Base-by-base conservation (phyloP, 2,329 filamentous ascomycete genomes). In the Fusarium torulosum region DNA sequence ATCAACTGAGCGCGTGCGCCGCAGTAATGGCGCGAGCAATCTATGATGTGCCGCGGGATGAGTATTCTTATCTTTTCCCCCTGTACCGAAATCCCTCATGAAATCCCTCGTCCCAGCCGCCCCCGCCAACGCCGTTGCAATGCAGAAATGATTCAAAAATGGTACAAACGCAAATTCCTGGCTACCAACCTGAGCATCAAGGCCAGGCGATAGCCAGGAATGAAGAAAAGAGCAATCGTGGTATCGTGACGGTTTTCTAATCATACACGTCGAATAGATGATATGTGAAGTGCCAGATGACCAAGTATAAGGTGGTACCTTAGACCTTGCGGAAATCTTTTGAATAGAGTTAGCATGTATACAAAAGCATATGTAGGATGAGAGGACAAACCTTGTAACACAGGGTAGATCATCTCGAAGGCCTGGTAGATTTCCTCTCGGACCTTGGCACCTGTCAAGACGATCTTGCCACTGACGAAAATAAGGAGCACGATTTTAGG, bases 401-500 rank as follows among this genome's bases (percentile, higher is more conserved):
- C 94, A 78, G 94, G 94, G 79, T 97, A 97, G 83, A 97, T 97
- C 89, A 96, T 91, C 83, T 97, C 94, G 77, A 97, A 97, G 45
- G 94, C 94, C 80, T 96, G 92, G 77, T 97, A 97, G 72, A 99
- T 98, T 83, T 98, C 96, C 81, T 99, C 96, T 74, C 96, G 91
- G 70, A 98, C 94, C 79, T 99, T 98, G 72, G 96, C 96, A 76
- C 96, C 96, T 41, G 96, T 98, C 78, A 98, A 87, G 75, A 98
- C 96, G 66, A 98, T 98, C 87, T 98, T 98, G 77, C 95, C 96
- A 76, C 91, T 96, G 75, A 98, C 95, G 84, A 98, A 98, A 80
- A 99, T 97, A 77, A 98, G 85, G 25, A 98, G 89, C 53, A 98
- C 95, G 72, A 98, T 97, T 89, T 98, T 98, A 20, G 96, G 96